Evolutionary conservation across 306 rosid genomes (phyloP).

Genomic region (Ziziphus jujuba): DNA sequence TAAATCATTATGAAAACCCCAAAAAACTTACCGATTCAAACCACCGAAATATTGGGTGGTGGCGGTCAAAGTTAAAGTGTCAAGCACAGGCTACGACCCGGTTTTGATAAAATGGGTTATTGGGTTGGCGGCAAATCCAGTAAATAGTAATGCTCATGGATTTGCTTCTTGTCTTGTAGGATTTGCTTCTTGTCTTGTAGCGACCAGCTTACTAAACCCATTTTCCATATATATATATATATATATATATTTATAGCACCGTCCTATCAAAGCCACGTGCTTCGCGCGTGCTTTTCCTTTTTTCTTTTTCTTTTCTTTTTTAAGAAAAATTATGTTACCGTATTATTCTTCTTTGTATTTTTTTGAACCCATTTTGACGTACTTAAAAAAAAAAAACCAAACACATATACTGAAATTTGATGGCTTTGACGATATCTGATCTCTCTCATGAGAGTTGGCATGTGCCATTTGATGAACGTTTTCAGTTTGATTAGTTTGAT

Average conservation of each 20-base stretch:
- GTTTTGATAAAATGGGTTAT: slow-evolving; percentile 6
- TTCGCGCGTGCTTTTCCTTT: slow-evolving; percentile 15
- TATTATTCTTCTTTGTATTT: neutral
- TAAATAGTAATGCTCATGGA: neutral
- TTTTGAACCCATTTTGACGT: neutral
- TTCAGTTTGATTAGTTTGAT: no score
- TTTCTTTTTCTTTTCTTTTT: neutral
- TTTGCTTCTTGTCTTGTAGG: slow-evolving; percentile 9
- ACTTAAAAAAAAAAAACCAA: no score
- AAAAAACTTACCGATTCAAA: neutral
- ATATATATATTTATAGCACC: slow-evolving; percentile 37
- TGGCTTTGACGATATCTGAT: neutral
- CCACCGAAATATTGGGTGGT: neutral
- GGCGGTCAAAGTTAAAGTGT: no score
- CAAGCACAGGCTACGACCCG: neutral
- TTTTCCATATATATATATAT: no score
- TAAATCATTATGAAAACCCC: no score
- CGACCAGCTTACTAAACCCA: slow-evolving; percentile 2
- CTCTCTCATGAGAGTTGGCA: no score
- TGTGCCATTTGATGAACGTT: neutral
- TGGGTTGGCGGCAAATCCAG: slow-evolving; percentile 17
- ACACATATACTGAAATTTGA: neutral
- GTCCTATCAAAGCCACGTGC: slow-evolving; percentile 32
- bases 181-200: slow-evolving; percentile 9
- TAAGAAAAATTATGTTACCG: neutral